A percentile compares a stretch with the other conserved stretches of the same genome.
These are phyloP conservation scores for Lentinula detonsa DNA, from an alignment of 768 basidiomycete species.

Conservation along the genomic window DNA sequence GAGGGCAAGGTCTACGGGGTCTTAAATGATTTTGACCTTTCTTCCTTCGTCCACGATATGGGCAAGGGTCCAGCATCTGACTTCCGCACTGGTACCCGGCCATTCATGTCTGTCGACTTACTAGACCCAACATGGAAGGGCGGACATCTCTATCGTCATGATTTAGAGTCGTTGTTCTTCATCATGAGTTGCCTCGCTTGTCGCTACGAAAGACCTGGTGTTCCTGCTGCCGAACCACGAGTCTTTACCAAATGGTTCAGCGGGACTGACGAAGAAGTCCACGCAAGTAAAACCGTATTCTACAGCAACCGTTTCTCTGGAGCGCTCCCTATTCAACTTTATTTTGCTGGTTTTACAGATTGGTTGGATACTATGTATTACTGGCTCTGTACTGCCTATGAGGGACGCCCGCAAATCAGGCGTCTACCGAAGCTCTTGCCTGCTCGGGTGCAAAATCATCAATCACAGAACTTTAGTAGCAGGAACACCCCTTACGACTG, in stretches of 20 bases:
- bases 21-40: conserved; percentile 9
- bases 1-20: conserved; percentile 10
- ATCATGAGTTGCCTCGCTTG: neutral
- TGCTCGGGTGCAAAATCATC: neutral
- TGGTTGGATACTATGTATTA: too few species aligned
- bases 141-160: conserved; percentile 5
- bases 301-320: too few species aligned
- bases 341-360: too few species aligned
- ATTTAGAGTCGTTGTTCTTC: conserved; percentile 7
- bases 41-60: neutral
- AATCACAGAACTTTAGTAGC: neutral
- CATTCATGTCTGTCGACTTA: conserved; percentile 3
- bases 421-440: neutral
- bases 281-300: too few species aligned
- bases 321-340: too few species aligned
- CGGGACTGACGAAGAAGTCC: neutral
- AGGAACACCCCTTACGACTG: neutral
- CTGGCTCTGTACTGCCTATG: too few species aligned
- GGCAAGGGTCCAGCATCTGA: neutral
- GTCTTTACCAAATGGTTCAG: neutral
- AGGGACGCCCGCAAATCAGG: too few species aligned
- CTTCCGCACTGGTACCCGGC: neutral
- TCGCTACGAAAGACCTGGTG: neutral
- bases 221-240: neutral
- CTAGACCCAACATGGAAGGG: neutral